Base-by-base conservation (phyloP, 129 eudicot genomes). In the Solidago caesia region DNA sequence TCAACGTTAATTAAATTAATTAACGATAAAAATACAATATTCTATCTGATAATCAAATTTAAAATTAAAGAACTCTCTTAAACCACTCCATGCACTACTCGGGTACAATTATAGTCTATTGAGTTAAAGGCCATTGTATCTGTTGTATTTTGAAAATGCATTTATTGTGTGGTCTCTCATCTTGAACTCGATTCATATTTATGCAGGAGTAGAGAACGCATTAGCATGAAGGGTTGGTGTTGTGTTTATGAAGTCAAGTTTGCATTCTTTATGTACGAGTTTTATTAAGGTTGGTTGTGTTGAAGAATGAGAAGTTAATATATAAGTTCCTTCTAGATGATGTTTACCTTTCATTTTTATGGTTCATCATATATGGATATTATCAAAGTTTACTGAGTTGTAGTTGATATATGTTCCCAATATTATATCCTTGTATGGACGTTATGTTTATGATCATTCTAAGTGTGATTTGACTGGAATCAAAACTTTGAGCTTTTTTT, bases 141-240 rank as follows among this genome's bases (percentile, higher is more conserved):
- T 21, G 21, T 45, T 5, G 39, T 33, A 7, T 60, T 73, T 33
- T 15, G 77, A 47, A 33, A 25, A 45, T 74, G 78, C 52, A 29
- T 74, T 63, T 48, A 47, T 10, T 14, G 7, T 16, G 4, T 14
- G 21, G 14, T 2, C 29, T 66, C 52, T 44, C 0, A 16, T 71
- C 47, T 72, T 51, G n/a, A 56, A 46, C 47, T 65, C 4, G 5
- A 12, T 11, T 73, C 41, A 5, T 65, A 42, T 39, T 33, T 73
- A 46, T 79, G 79, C 83, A 79, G 83, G 78, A 79, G 6, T 79
- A 79, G 75, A 79, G 61, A 58, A 56, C 46, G 72, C 49, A 33
- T 45, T 49, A 64, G 73, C 68, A 72, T 65, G 59, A 62, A 39
- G 13, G 7, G 67, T 64, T 58, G 55, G 62, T 72, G 63, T 64